These are phyloP conservation scores for Trypethelium eluteriae DNA, from an alignment of 495 filamentous ascomycete genomes.

Conservation along the genomic window DNA sequence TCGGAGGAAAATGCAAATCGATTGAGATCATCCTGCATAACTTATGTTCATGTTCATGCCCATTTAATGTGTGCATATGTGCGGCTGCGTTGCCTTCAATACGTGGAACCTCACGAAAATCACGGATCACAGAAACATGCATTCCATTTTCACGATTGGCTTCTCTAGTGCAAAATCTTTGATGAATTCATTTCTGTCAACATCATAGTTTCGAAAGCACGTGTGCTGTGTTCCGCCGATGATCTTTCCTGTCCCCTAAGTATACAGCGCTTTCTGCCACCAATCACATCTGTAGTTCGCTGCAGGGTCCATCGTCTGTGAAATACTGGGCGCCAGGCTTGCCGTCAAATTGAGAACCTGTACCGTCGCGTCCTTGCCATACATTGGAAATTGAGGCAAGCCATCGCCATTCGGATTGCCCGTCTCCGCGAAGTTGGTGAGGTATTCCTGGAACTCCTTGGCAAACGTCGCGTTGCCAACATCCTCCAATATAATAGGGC, in stretches of 20 bases:
- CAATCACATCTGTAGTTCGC: slow-evolving; percentile 42
- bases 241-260: neutral
- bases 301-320: slow-evolving; percentile 38
- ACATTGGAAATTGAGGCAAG: slow-evolving; percentile 38
- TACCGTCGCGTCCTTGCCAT: slow-evolving; percentile 37
- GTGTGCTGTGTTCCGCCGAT: neutral
- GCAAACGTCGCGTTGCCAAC: slow-evolving; percentile 45
- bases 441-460: slow-evolving; percentile 50
- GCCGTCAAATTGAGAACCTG: slow-evolving; percentile 37
- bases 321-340: slow-evolving; percentile 29
- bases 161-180: too few relatives aligned
- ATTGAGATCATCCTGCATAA: too few relatives aligned
- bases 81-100: too few relatives aligned
- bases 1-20: too few relatives aligned
- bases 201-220: neutral
- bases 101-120: too few relatives aligned
- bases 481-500: slow-evolving; percentile 18
- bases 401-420: slow-evolving; percentile 41
- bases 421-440: slow-evolving; percentile 48
- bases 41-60: too few relatives aligned
- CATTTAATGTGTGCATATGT: too few relatives aligned
- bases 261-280: slow-evolving; percentile 42
- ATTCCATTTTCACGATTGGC: too few relatives aligned
- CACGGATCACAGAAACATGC: too few relatives aligned
- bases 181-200: neutral